Evolutionary conservation across 2,329 filamentous ascomycete genomes (phyloP).

Genomic region (Epichloe brachyelytri): DNA sequence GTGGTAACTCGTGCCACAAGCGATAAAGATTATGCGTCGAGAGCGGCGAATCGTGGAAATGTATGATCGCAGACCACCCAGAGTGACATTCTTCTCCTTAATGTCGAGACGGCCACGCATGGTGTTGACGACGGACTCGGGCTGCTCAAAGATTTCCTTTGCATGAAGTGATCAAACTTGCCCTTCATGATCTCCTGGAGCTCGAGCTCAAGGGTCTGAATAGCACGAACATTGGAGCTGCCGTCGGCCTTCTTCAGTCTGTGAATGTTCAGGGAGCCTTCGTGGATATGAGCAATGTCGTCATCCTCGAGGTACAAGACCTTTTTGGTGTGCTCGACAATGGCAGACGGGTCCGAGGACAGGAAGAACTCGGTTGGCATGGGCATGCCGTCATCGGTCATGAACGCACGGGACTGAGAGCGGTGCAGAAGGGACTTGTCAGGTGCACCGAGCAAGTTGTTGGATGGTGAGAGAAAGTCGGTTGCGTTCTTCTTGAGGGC

Average conservation of each 20-base stretch:
- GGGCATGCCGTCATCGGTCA: slow-evolving; percentile 94
- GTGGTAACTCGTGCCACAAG: slow-evolving; percentile 96
- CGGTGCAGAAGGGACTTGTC: slow-evolving; percentile 98
- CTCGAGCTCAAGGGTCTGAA: slow-evolving; percentile 97
- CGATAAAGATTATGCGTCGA: slow-evolving; percentile 96
- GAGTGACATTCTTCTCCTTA: slow-evolving; percentile 85
- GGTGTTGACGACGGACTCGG: slow-evolving; percentile 97
- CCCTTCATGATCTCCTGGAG: slow-evolving; percentile 99
- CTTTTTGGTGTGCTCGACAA: slow-evolving; percentile 99
- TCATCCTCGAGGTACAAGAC: slow-evolving; percentile 99
- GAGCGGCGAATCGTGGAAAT: slow-evolving; percentile 93
- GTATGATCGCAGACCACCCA: slow-evolving; percentile 92
- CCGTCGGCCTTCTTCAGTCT: slow-evolving; percentile 94
- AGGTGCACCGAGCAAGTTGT: slow-evolving; percentile 61
- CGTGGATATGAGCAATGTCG: slow-evolving; percentile 98
- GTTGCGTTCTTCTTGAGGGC: slow-evolving; percentile 80
- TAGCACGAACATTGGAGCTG: slow-evolving; percentile 90
- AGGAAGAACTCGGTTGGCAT: slow-evolving; percentile 99
- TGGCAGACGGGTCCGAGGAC: slow-evolving; percentile 94
- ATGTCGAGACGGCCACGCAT: slow-evolving; percentile 97
- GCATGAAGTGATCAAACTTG: slow-evolving; percentile 99
- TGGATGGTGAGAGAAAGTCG: slow-evolving; percentile 52
- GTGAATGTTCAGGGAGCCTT: slow-evolving; percentile 98
- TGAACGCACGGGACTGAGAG: slow-evolving; percentile 95
- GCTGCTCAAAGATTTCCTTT: slow-evolving; percentile 99